phyloP scores from a whole-genome alignment of 148 eudicot genomes.

The Rhododendron williamsianum region DNA sequence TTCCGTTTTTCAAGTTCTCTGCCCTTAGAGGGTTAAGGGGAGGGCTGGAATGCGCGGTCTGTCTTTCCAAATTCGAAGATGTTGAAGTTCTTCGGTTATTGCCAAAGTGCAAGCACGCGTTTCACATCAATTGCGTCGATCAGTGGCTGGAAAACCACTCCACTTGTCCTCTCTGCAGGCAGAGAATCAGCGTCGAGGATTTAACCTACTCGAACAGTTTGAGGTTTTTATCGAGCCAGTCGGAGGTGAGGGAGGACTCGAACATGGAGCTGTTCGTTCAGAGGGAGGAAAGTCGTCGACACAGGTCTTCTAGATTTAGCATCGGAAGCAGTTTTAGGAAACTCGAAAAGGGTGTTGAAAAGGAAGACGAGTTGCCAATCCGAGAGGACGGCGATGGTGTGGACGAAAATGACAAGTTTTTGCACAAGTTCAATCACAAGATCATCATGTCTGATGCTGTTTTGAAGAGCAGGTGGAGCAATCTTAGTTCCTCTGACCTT shows the following conservation, averaged over 20 bases:
- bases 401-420: constrained; percentile 6
- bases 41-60: constrained; percentile 75
- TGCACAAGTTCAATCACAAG: constrained; percentile 61
- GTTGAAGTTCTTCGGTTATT: constrained; percentile 49
- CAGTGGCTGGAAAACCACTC: constrained; percentile 72
- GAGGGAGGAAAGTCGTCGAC: constrained; percentile 36
- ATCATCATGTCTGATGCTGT: constrained; percentile 57
- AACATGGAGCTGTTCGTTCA: constrained; percentile 46
- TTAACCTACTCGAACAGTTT: constrained; percentile 28
- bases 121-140: constrained; percentile 67
- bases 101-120: constrained; percentile 79
- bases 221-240: constrained; percentile 26
- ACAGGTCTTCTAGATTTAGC: constrained; percentile 40
- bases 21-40: constrained; percentile 51
- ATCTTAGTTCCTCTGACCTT: constrained; percentile 65
- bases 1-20: constrained; percentile 70
- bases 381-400: constrained; percentile 12
- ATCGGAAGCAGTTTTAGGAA: constrained; percentile 45
- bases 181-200: constrained; percentile 39
- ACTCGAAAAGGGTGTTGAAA: constrained; percentile 3
- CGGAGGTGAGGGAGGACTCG: constrained; percentile 14
- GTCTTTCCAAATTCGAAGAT: constrained; percentile 65
- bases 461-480: constrained; percentile 70
- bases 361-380: constrained; percentile 39
- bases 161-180: constrained; percentile 73